phyloP scores from a whole-genome alignment of 1,284 basidiomycete genomes.

The Meira nashicola region DNA sequence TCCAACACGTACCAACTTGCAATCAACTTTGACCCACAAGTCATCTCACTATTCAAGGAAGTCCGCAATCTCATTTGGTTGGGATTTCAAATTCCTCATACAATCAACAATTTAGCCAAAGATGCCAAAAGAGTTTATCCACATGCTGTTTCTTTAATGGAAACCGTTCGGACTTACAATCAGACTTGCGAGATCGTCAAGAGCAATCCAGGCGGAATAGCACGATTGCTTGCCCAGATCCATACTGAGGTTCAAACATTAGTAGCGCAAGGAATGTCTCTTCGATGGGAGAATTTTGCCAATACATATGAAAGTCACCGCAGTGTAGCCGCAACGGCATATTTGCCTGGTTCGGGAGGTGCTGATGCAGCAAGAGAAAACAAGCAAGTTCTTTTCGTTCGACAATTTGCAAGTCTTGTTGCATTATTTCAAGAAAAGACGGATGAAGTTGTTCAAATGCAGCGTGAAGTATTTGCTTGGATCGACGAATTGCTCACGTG shows the following conservation, averaged over 20 bases:
- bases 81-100: conserved; percentile 88
- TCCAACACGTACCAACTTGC: conserved; percentile 67
- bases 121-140: conserved; percentile 97
- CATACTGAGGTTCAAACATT: conserved; percentile 37
- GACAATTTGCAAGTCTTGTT: conserved; percentile 87
- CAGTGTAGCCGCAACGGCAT: conserved; percentile 55
- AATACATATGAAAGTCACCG: conserved; percentile 56
- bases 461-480: conserved; percentile 74
- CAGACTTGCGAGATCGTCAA: conserved; percentile 84
- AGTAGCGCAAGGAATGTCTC: conserved; percentile 62
- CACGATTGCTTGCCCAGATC: conserved; percentile 63
- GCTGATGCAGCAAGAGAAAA: conserved; percentile 61
- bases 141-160: conserved; percentile 89
- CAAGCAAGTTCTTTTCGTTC: conserved; percentile 86
- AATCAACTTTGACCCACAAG: conserved; percentile 96
- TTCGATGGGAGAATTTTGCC: conserved; percentile 88
- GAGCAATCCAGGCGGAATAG: conserved; percentile 71
- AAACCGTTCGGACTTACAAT: conserved; percentile 91
- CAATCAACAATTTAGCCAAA: conserved; percentile 91
- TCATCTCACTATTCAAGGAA: conserved; percentile 97
- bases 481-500: conserved; percentile 85
- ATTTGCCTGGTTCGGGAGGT: conserved; percentile 29
- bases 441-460: conserved; percentile 83
- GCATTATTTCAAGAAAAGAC: conserved; percentile 79
- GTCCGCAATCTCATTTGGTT: conserved; percentile 93